Percentiles rank a stretch among this genome's conserved stretches.
Evolutionary conservation across 306 rosid species (phyloP).

Genomic region (Cicer yamashitae): DNA sequence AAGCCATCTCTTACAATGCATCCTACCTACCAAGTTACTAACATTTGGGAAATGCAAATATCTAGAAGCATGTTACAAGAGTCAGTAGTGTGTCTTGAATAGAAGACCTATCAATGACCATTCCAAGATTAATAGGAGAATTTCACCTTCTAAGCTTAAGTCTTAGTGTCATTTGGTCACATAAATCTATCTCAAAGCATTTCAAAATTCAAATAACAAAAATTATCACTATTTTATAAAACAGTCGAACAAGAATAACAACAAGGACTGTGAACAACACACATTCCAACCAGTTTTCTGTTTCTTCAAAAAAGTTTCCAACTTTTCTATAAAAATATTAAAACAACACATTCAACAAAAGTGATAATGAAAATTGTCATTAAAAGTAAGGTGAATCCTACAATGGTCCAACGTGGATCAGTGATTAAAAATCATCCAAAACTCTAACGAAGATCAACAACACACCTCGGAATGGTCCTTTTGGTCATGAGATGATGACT

Average conservation of each 20-base stretch:
- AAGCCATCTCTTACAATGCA: neutral
- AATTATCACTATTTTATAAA: neutral
- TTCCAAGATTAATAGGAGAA: conserved; percentile 21
- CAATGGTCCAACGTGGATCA: too few relatives aligned
- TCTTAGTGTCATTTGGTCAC: conserved; percentile 1
- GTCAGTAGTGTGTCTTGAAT: neutral
- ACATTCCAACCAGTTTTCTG: conserved; percentile 17
- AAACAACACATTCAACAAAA: neutral
- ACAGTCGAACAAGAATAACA: conserved; percentile 6
- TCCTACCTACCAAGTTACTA: neutral
- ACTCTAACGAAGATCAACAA: too few relatives aligned
- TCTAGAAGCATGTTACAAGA: neutral
- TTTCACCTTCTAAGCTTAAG: conserved; percentile 31
- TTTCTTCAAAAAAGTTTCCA: neutral
- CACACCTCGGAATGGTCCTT: too few relatives aligned
- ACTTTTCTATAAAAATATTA: neutral
- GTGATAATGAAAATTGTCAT: neutral
- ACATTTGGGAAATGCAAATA: conserved; percentile 9
- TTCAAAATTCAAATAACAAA: conserved; percentile 25
- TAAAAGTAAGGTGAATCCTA: too few relatives aligned
- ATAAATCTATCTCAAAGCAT: conserved; percentile 14
- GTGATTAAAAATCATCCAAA: too few relatives aligned
- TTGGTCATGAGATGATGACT: too few relatives aligned
- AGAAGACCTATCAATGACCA: neutral
- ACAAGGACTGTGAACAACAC: neutral